Conservation (phyloP, 73 alveolate species). For the Stentor coeruleus region DNA sequence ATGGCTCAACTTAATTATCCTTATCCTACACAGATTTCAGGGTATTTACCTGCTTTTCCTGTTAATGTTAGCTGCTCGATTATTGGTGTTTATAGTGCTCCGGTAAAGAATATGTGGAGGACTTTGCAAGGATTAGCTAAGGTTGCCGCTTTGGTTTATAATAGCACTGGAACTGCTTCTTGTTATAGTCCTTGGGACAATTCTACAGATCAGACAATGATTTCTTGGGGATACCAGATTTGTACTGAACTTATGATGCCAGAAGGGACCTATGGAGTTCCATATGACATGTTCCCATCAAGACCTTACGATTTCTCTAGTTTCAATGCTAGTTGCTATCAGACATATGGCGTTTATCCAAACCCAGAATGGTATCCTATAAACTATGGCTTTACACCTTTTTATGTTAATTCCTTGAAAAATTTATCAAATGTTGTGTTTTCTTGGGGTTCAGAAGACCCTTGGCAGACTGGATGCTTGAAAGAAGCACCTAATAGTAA, state of each 20-base stretch:
- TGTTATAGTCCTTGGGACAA: conserved; percentile 33
- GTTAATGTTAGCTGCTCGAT: conserved; percentile 1
- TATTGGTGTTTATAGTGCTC: background rate
- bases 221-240: conserved; percentile 50
- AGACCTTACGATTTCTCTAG: conserved; percentile 31
- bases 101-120: background rate
- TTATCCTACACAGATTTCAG: background rate
- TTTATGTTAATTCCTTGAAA: background rate
- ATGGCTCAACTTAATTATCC: conserved; percentile 25
- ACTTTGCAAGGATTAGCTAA: background rate
- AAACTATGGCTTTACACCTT: conserved; percentile 46
- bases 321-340: conserved; percentile 27
- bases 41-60: conserved; percentile 13
- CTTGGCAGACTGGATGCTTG: conserved; percentile 69
- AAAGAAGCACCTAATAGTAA: conserved; percentile 19
- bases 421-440: conserved; percentile 43
- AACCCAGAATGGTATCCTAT: conserved; percentile 39
- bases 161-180: conserved; percentile 27
- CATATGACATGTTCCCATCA: conserved; percentile 46
- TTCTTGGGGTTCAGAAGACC: conserved; percentile 55
- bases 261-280: conserved; percentile 38
- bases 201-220: conserved; percentile 37
- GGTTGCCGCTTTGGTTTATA: conserved; percentile 15
- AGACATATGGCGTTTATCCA: conserved; percentile 31
- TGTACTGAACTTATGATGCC: conserved; percentile 65